Evolutionary conservation across 805 yeast species (phyloP).

Genomic region (Candida incommunis): DNA sequence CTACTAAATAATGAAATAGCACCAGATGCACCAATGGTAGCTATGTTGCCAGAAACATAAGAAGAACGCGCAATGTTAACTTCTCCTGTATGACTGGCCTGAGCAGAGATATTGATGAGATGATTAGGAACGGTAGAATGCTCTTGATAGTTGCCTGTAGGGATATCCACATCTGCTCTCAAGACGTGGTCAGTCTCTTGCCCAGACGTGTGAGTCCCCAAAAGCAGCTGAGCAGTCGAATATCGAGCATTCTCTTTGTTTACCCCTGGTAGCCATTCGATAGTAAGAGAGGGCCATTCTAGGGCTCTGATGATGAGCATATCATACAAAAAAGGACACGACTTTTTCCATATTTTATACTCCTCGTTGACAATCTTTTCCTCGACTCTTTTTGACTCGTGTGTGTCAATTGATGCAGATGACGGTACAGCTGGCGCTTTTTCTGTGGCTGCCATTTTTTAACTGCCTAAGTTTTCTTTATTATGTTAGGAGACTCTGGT

Average conservation of each 20-base stretch:
- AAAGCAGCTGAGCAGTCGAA: constrained; percentile 33
- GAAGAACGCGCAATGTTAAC: constrained; percentile 48
- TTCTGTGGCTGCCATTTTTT: no score
- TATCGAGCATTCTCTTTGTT: constrained; percentile 9
- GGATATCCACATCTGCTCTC: constrained; percentile 25
- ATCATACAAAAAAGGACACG: constrained; percentile 44
- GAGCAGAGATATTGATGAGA: constrained; percentile 27
- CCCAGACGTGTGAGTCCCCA: constrained; percentile 54
- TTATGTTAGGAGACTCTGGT: no score
- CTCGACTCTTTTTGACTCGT: neutral
- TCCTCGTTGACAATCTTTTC: constrained; percentile 19
- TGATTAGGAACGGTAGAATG: neutral
- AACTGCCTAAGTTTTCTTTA: no score
- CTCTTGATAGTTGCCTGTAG: constrained; percentile 10
- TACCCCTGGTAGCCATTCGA: constrained; percentile 47
- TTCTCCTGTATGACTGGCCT: constrained; percentile 54
- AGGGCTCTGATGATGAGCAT: constrained; percentile 39
- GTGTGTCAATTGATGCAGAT: neutral
- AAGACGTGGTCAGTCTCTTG: constrained; percentile 33
- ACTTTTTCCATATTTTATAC: constrained; percentile 52
- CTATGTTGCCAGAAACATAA: constrained; percentile 32
- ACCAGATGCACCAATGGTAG: constrained; percentile 36
- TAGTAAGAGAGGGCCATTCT: constrained; percentile 47
- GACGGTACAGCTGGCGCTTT: no score
- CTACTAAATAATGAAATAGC: constrained; percentile 18